Base-by-base conservation (phyloP, 2,329 filamentous ascomycete genomes). In the Piedraia hortae region DNA sequence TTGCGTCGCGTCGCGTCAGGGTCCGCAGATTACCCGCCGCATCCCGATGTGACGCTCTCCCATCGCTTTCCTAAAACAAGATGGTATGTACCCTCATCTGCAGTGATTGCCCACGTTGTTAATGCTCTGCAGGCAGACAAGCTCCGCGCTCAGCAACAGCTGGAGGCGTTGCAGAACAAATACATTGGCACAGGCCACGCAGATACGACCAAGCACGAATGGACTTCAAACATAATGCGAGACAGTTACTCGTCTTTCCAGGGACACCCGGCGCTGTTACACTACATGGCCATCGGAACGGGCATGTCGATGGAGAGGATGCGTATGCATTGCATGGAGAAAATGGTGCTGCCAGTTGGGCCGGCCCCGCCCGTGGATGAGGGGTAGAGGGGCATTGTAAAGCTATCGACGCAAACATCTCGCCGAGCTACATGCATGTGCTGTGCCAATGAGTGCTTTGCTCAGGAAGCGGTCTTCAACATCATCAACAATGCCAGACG, bases 141-240 rank as follows among this genome's bases (percentile, higher is more conserved):
- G 53, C 72, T 97, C 33, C 80, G 85, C 43, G 85, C 77, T 6
- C 75, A 90, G 37, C 85, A 97, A 50, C 85, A 97, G 47, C 80
- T 97, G 42, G 85, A 97, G 50, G 70, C 78, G 32, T 72, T 93
- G 10, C 85, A 97, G 50, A 70, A 80, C 39, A 88, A 88, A 40
- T 91, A 85, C 54, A 60, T 97, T 38, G 85, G 85, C 35, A 93
- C 85, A 3, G 85, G 85, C 12, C 80, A 91, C 47, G 75, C 82
- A 19, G 85, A 97, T 51, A 93, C 82, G 8, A 89, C 78, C 12
- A 88, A 77, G 46, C 85, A 85, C 66, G 85, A 97, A 51, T 97
- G 80, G 78, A 71, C 71, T 22, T 80, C 73, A 28, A 97, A 93
- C 52, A 82, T 93, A 42, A 63, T 78, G 42, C 78, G 85, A 44